A percentile compares a stretch with the other conserved stretches of the same genome.
phyloP scores from a whole-genome alignment of 2,329 filamentous ascomycete species.

The Chrysosporium queenslandicum region DNA sequence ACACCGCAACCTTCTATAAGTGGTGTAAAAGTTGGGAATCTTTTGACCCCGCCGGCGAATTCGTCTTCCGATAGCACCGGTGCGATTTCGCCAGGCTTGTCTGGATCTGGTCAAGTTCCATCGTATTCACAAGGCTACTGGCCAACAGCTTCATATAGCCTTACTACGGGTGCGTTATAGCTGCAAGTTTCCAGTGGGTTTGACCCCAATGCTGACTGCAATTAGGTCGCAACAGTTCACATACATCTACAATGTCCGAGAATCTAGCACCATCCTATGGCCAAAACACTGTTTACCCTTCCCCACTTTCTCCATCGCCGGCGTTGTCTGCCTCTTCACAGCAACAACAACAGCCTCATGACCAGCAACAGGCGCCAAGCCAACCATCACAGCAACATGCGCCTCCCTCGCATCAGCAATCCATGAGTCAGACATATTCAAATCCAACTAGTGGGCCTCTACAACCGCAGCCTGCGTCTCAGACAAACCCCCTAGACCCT shows the following conservation, averaged over 20 bases:
- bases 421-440: slow-evolving; percentile 38
- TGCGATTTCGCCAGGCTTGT: slow-evolving; percentile 34
- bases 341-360: slow-evolving; percentile 24
- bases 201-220: slow-evolving; percentile 30
- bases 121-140: slow-evolving; percentile 49
- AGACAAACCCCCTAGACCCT: slow-evolving; percentile 50
- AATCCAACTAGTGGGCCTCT: slow-evolving; percentile 31
- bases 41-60: slow-evolving; percentile 54
- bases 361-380: slow-evolving; percentile 22
- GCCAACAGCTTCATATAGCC: slow-evolving; percentile 50
- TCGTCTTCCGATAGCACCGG: slow-evolving; percentile 40
- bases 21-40: slow-evolving; percentile 49
- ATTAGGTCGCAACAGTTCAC: slow-evolving; percentile 43
- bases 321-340: slow-evolving; percentile 22
- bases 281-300: slow-evolving; percentile 51
- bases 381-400: slow-evolving; percentile 20
- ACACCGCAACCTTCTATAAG: slow-evolving; percentile 40
- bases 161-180: slow-evolving; percentile 39
- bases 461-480: slow-evolving; percentile 41
- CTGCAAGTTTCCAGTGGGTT: too few relatives aligned
- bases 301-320: slow-evolving; percentile 48
- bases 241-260: slow-evolving; percentile 50
- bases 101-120: slow-evolving; percentile 26
- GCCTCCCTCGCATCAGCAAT: slow-evolving; percentile 22
- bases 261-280: slow-evolving; percentile 60